Evolutionary conservation across 2,329 filamentous ascomycete genomes (phyloP).

Genomic region (Talaromyces sp.): DNA sequence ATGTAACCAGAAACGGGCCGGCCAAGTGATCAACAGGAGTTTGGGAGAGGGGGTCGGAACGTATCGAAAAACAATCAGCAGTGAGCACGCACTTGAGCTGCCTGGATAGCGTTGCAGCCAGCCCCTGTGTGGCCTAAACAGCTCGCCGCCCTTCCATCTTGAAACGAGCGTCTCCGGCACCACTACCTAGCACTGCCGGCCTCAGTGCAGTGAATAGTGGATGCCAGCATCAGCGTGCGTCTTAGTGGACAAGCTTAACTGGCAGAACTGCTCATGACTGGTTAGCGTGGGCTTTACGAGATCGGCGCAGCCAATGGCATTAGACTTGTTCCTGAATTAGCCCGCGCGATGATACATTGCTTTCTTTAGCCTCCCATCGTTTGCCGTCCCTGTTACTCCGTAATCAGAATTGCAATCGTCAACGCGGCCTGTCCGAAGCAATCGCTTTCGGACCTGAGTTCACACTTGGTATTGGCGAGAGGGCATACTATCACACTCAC

Average conservation of each 20-base stretch:
- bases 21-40: not conserved
- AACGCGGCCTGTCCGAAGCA: not conserved
- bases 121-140: not conserved
- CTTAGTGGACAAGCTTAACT: not conserved
- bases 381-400: not conserved
- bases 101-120: not conserved
- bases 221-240: not conserved
- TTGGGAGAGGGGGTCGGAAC: not conserved
- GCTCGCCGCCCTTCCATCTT: not conserved
- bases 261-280: not conserved
- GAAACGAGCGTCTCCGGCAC: not conserved
- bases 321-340: not conserved
- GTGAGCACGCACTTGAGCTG: not conserved
- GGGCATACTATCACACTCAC: not conserved
- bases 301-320: not conserved
- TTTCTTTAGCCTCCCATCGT: not conserved
- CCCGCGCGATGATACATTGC: not conserved
- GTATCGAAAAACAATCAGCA: not conserved
- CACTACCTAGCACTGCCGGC: not conserved
- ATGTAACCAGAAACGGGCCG: not conserved
- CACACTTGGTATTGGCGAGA: not conserved
- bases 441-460: not conserved
- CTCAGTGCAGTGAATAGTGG: not conserved
- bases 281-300: not conserved
- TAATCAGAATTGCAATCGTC: not conserved